Evolutionary conservation across 257 asterid genomes (phyloP).

Genomic region (Asclepias syriaca): DNA sequence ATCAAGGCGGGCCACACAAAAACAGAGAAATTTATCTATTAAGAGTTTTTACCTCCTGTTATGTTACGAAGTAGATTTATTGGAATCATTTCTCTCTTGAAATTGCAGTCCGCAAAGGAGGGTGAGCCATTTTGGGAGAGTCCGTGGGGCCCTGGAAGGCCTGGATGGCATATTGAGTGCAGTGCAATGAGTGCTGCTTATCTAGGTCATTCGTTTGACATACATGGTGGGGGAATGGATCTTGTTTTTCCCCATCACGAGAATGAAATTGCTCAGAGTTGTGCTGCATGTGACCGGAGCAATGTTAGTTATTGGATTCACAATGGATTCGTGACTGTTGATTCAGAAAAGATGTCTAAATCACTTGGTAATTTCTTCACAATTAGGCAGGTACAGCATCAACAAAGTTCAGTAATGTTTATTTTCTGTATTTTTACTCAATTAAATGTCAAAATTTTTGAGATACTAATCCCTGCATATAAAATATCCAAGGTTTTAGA

Average conservation of each 20-base stretch:
- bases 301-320: slow-evolving; percentile 80
- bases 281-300: slow-evolving; percentile 81
- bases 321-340: slow-evolving; percentile 91
- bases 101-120: slow-evolving; percentile 85
- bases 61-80: neutral
- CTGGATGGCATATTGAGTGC: slow-evolving; percentile 99
- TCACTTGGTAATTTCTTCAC: slow-evolving; percentile 97
- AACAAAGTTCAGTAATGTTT: neutral
- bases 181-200: slow-evolving; percentile 98
- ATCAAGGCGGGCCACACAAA: neutral
- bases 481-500: slow-evolving; percentile 61
- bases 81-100: neutral
- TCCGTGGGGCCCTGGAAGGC: slow-evolving; percentile 99
- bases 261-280: slow-evolving; percentile 98
- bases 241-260: slow-evolving; percentile 96
- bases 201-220: slow-evolving; percentile 81
- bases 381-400: slow-evolving; percentile 63
- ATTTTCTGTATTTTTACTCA: neutral
- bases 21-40: neutral
- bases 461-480: slow-evolving; percentile 5
- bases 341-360: slow-evolving; percentile 94
- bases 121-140: slow-evolving; percentile 98
- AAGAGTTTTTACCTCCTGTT: neutral
- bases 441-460: slow-evolving; percentile 9
- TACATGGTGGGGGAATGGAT: slow-evolving; percentile 99